Base-by-base conservation (phyloP, 495 filamentous ascomycete species). In the Trichoderma parareesei region DNA sequence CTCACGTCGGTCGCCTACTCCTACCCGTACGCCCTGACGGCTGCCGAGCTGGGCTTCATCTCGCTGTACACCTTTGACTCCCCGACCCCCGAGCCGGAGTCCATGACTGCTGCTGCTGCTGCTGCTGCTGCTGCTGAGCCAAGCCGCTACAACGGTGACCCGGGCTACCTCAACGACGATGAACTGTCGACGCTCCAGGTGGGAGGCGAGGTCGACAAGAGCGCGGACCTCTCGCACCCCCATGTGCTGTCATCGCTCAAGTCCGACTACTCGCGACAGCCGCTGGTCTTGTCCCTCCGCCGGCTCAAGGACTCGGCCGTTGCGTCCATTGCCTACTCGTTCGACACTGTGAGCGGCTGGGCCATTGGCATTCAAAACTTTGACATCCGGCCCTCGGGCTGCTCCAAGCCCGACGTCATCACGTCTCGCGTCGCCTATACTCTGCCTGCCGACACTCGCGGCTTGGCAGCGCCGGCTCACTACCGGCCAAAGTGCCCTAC, bases 341-440 rank as follows among this genome's bases (percentile, higher is more conserved):
- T 89, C 67, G 84, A 83, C 3, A 89, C 85, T 48, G 74, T 81
- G 11, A 79, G 80, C 61, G 92, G 92, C 18, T 98, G 92, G 91
- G 90, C 90, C 9, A 81, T 96, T 10, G 93, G 92, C 1, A 84
- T 97, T 20, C 94, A 98, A 76, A 93, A 97, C 72, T 73, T 97
- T 33, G 87, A 87, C 35, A 80, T 96, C 35, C 72, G 69, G 2
- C 69, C 71, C 8, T 61, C 69, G 37, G 69, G 60, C 66, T 74
- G 2, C 66, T 53, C 27, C 20, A 61, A 68, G 53, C 80, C 81
- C 1, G 79, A 84, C 44, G 76, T 84, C 48, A 77, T 73, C 35
- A 76, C 79, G 1, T 79, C 81, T 10, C 71, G 72, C 16, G 66
- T 81, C 11, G 78, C 78, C n/a, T 77, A 78, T 61, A 79, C 76